phyloP scores from a whole-genome alignment of 768 basidiomycete genomes.

The Rhizopogon roseolus region DNA sequence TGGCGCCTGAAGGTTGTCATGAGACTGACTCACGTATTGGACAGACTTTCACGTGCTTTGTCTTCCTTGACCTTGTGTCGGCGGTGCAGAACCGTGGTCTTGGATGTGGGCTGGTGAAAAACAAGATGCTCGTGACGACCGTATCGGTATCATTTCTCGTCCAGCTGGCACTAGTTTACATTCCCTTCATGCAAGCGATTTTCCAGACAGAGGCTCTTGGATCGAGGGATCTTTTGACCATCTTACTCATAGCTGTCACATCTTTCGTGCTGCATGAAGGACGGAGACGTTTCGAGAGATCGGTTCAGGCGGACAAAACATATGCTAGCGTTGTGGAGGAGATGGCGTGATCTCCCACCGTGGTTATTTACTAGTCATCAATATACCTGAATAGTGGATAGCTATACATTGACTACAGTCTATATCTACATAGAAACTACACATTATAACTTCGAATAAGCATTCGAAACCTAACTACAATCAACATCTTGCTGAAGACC shows the following conservation, averaged over 20 bases:
- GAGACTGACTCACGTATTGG: constrained; percentile 5
- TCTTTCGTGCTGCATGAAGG: constrained; percentile 75
- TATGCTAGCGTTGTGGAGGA: constrained; percentile 52
- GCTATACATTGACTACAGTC: background rate
- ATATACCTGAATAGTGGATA: background rate
- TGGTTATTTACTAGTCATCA: background rate
- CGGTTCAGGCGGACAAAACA: constrained; percentile 47
- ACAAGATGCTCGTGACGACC: constrained; percentile 86
- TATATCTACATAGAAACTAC: constrained; percentile 3
- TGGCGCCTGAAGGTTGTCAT: background rate
- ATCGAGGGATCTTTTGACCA: constrained; percentile 59
- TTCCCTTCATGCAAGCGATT: constrained; percentile 84
- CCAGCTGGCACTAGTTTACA: constrained; percentile 83
- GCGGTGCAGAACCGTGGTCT: constrained; percentile 93
- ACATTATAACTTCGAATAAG: constrained; percentile 7
- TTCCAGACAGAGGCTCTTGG: constrained; percentile 90
- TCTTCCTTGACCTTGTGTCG: constrained; percentile 94
- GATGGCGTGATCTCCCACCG: constrained; percentile 39
- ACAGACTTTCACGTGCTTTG: constrained; percentile 97
- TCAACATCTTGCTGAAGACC: background rate
- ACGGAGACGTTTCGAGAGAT: constrained; percentile 72
- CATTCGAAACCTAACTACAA: background rate
- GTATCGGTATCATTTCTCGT: constrained; percentile 82
- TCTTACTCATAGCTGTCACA: constrained; percentile 61
- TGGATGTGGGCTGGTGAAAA: constrained; percentile 76